These are phyloP conservation scores for Remersonia thermophila DNA, from an alignment of 2,329 filamentous ascomycete genomes.

Conservation along the genomic window DNA sequence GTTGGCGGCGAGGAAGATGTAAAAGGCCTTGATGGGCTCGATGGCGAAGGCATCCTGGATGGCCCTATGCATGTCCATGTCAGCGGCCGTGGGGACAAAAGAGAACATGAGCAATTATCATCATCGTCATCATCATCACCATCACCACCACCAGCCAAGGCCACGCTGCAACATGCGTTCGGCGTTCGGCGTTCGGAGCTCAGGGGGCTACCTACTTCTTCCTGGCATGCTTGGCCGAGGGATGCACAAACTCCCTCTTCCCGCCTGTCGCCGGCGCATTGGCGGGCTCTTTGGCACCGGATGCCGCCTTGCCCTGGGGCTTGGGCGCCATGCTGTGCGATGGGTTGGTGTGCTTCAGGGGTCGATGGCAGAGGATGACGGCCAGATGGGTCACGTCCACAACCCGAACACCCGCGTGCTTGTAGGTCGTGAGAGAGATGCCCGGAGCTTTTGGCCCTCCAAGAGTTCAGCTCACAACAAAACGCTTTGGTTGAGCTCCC, in stretches of 20 bases:
- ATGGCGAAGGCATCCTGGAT: constrained; percentile 47
- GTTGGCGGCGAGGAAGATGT: constrained; percentile 63
- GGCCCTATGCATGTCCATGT: no score
- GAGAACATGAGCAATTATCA: no score
- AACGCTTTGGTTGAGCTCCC: no score
- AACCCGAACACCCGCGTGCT: no score
- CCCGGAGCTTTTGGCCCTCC: no score
- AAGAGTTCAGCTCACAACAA: no score
- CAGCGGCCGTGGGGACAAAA: constrained; percentile 19
- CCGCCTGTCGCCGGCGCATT: background rate
- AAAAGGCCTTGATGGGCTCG: constrained; percentile 66
- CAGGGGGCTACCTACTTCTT: constrained; percentile 31
- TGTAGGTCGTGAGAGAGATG: no score
- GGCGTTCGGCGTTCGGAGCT: no score
- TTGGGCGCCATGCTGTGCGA: constrained; percentile 11
- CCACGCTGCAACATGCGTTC: no score
- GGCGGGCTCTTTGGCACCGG: background rate
- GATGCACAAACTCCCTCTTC: constrained; percentile 33
- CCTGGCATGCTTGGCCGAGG: constrained; percentile 36
- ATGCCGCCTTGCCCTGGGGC: constrained; percentile 16
- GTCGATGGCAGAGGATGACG: background rate
- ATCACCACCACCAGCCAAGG: no score
- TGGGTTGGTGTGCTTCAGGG: background rate
- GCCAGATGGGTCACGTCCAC: no score
- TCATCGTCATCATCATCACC: constrained; percentile 4